Evolutionary conservation across 257 asterid species (phyloP).

Genomic region (Petunia secreta): DNA sequence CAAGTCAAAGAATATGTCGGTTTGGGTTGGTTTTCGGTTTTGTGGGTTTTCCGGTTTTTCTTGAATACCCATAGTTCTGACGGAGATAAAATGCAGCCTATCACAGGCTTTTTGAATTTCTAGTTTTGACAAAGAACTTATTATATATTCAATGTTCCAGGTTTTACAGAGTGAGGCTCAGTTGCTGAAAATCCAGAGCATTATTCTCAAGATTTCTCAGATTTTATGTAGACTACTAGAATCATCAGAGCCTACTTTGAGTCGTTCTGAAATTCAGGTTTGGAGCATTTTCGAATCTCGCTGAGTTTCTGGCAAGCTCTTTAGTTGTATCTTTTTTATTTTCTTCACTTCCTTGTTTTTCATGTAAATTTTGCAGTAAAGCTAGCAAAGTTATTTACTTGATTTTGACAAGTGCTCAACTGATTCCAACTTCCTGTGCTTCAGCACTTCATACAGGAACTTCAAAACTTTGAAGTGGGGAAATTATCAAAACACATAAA

Average conservation of each 20-base stretch:
- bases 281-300: conserved; percentile 12
- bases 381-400: background rate
- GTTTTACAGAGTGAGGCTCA: conserved; percentile 68
- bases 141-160: conserved; percentile 42
- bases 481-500: conserved; percentile 50
- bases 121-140: conserved; percentile 11
- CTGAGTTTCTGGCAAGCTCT: background rate
- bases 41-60: background rate
- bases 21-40: too few relatives aligned
- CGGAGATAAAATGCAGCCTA: background rate
- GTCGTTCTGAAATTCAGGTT: conserved; percentile 62
- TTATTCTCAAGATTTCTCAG: conserved; percentile 53
- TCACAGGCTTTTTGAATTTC: background rate
- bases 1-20: too few relatives aligned
- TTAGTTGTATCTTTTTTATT: conserved; percentile 23
- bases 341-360: conserved; percentile 13
- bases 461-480: conserved; percentile 63
- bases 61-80: background rate
- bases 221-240: conserved; percentile 52
- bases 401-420: conserved; percentile 27
- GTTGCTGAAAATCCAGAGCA: conserved; percentile 63
- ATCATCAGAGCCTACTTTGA: conserved; percentile 45
- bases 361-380: conserved; percentile 2
- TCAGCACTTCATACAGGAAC: conserved; percentile 59
- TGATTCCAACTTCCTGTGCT: conserved; percentile 32